Base-by-base conservation (phyloP, 2,329 filamentous ascomycete genomes). In the Fusarium pseudocircinatum region DNA sequence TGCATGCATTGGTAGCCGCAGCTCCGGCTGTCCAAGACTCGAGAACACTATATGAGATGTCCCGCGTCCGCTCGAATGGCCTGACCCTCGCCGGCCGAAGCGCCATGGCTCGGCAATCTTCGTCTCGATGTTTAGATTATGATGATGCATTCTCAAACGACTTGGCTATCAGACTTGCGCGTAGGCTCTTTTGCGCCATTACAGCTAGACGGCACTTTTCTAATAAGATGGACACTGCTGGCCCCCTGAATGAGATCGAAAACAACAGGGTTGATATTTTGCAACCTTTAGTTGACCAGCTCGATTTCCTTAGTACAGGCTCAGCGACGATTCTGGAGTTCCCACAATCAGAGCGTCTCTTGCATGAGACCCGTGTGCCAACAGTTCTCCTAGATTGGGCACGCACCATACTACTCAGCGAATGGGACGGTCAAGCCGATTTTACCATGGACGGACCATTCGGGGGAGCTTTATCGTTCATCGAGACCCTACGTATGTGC, bases 341-440 rank as follows among this genome's bases (percentile, higher is more conserved):
- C 70, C 80, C 85, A 4, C 82, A 85, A 42, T 72, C 84, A 3
- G 89, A 89, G 67, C 85, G 85, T n/a, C 83, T 84, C 20, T 76
- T 88, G 28, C 90, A 90, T 71, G 89, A 90, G 75, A 88, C 87
- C 37, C 83, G 87, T 40, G 84, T 88, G 24, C 88, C 87, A 13
- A 88, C 86, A 16, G 79, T 90, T 22, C 83, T 90, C 11, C 82
- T 94, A 32, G 92, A 94, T 76, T 95, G 92, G 92, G 88, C 92
- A 26, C 87, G 93, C 67, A 91, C 92, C 0, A 87, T 96, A 3
- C 88, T 97, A 77, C 83, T 97, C 49, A 90, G 91, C 62, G 90
- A 94, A 70, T 98, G 95, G 95, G 89, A 96, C 78, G 93, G 94
- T 1, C 89, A 89, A 61, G 88, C 93, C 3, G 88, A 91, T 47